Percentiles rank a stretch among this genome's conserved stretches.
phyloP scores from a whole-genome alignment of 805 yeast genomes.

The Candida maltosa region DNA sequence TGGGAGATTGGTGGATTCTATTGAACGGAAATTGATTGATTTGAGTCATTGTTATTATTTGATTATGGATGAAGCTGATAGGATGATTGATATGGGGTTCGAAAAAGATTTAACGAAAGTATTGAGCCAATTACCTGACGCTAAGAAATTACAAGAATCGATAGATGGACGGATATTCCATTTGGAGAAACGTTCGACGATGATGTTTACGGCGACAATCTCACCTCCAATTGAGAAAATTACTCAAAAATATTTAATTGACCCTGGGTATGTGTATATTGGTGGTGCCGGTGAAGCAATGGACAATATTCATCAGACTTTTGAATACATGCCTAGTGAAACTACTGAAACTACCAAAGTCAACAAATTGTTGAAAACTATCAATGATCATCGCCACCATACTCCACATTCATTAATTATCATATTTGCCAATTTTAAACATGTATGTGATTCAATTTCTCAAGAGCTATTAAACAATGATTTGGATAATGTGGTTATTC shows the following conservation, averaged over 20 bases:
- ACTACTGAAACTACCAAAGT: slow-evolving; percentile 36
- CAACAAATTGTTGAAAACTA: slow-evolving; percentile 36
- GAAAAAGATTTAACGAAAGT: slow-evolving; percentile 73
- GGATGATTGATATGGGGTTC: slow-evolving; percentile 94
- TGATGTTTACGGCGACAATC: slow-evolving; percentile 96
- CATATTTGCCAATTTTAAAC: slow-evolving; percentile 76
- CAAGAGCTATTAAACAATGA: slow-evolving; percentile 40
- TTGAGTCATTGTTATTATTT: slow-evolving; percentile 62
- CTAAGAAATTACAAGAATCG: slow-evolving; percentile 17
- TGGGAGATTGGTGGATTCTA: slow-evolving; percentile 80
- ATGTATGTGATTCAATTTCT: slow-evolving; percentile 65
- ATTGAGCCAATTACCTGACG: slow-evolving; percentile 49
- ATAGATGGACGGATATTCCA: slow-evolving; percentile 38
- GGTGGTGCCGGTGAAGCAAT: slow-evolving; percentile 67
- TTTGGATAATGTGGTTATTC: slow-evolving; percentile 57
- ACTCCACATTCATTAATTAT: slow-evolving; percentile 42
- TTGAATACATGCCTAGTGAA: slow-evolving; percentile 32
- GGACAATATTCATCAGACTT: slow-evolving; percentile 67
- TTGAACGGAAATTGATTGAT: slow-evolving; percentile 63
- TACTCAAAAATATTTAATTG: slow-evolving; percentile 55
- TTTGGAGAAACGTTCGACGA: slow-evolving; percentile 49
- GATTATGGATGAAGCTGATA: slow-evolving; percentile 90
- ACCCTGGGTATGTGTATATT: slow-evolving; percentile 63
- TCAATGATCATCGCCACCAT: slow-evolving; percentile 10
- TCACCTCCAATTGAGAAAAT: slow-evolving; percentile 68